Base-by-base conservation (phyloP, 1,139 yeast species). In the Scheffersomyces insectosa region DNA sequence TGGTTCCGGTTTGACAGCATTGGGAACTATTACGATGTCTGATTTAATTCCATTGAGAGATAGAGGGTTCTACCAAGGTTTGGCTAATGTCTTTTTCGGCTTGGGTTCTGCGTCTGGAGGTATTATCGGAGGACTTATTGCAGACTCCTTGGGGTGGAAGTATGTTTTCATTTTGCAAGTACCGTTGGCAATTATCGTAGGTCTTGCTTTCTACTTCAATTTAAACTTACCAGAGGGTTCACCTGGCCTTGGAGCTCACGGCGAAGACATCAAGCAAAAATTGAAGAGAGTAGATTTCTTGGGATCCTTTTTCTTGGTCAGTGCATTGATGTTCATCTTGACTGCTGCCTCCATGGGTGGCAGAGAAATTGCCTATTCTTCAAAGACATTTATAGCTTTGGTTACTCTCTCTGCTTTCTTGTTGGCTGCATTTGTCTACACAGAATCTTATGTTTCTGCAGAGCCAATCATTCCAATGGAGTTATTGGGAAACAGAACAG, bases 71-170 rank as follows among this genome's bases (percentile, higher is more conserved):
- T 78, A 66, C 54, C 83, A 79, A 55, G 83, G 83, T 0, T 57
- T 76, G 46, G 84, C 82, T 31, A 85, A 83, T 55, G 70, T 84
- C 33, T 79, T 79, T 37, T 86, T 70, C 57, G 90, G 88, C 2
- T 51, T 80, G 30, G 95, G 95, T 4, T 81, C 88, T 5, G 86
- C 87, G 2, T 67, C 79, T 12, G 91, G 93, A 33, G 90, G 90
- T 5, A 60, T 76, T 13, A 49, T 79, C 20, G 83, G 97, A 33
- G 95, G 96, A 9, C 56, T 83, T 33, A 66, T 88, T 28, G 79
- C 91, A 16, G 88, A 83, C 45, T 57, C 64, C n/a, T 73, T 82
- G 50, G 96, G 96, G 29, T 90, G 97, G 97, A 77, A 89, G 57
- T 77, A 75, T 57, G 80, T 78, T 1, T 79, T 79, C 51, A 59